A percentile compares a stretch with the other conserved stretches of the same genome.
These are phyloP conservation scores for Fusarium drepaniforme DNA, from an alignment of 2,329 filamentous ascomycete species.

Conservation along the genomic window DNA sequence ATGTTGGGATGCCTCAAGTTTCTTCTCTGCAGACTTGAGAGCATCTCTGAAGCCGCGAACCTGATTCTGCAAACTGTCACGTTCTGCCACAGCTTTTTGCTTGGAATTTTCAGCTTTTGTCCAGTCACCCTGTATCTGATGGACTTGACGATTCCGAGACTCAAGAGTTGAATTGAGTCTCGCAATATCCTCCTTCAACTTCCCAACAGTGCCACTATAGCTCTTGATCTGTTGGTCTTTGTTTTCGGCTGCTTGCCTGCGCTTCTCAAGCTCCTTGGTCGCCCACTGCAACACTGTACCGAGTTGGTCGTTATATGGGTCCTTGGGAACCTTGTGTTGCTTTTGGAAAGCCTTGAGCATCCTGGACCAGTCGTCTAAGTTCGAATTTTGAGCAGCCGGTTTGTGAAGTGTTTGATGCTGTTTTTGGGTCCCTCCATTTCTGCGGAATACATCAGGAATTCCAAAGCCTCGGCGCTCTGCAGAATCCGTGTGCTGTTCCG, in stretches of 20 bases:
- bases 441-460: background rate
- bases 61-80: background rate
- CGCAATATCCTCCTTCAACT: background rate
- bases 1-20: background rate
- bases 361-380: constrained; percentile 1
- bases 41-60: background rate
- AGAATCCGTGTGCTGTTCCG: background rate
- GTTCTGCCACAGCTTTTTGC: background rate
- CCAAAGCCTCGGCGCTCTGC: background rate
- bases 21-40: background rate
- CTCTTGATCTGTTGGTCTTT: background rate
- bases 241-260: background rate
- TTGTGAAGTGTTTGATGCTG: background rate
- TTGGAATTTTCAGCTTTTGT: constrained; percentile 1
- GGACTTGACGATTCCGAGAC: background rate
- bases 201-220: background rate
- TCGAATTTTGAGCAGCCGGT: background rate
- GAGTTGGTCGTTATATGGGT: background rate
- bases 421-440: background rate
- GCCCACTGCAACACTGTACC: constrained; percentile 7
- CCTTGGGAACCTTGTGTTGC: constrained; percentile 2
- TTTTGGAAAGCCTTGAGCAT: constrained; percentile 7
- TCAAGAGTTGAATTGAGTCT: background rate
- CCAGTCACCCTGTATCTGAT: background rate
- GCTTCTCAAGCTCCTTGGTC: background rate